Evolutionary conservation across 78 protist genomes (phyloP).

Genomic region (Cyanophora paradoxa): DNA sequence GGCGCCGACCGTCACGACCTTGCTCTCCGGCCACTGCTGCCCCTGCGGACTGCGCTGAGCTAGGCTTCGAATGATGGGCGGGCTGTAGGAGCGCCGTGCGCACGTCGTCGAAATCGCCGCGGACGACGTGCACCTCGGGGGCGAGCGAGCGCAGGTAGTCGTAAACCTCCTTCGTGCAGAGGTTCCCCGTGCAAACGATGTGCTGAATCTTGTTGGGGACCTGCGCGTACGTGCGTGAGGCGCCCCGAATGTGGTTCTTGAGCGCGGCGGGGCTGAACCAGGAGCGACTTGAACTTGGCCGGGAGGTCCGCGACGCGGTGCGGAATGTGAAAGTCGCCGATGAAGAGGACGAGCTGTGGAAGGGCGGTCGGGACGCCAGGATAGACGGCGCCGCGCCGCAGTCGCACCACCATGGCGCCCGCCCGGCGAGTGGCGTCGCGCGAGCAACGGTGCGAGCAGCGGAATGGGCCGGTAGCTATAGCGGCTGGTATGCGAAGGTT

Average conservation of each 20-base stretch:
- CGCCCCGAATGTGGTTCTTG: background rate
- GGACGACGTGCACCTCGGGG: conserved; percentile 76
- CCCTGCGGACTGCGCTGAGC: no score
- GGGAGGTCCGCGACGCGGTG: conserved; percentile 83
- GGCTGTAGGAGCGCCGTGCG: background rate
- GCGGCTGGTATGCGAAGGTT: no score
- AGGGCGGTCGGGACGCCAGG: no score
- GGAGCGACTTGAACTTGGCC: conserved; percentile 69
- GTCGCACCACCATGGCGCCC: no score
- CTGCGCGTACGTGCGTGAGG: conserved; percentile 12
- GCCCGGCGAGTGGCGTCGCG: no score
- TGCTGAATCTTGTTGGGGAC: conserved; percentile 93
- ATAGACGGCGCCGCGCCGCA: no score
- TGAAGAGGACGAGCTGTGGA: conserved; percentile 80
- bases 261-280: conserved; percentile 61
- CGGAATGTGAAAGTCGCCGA: conserved; percentile 99
- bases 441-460: no score
- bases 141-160: conserved; percentile 86
- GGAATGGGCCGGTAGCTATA: no score
- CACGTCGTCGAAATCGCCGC: conserved; percentile 23
- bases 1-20: conserved; percentile 79
- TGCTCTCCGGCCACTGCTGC: conserved; percentile 30
- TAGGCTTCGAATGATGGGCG: no score
- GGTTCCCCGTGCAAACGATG: conserved; percentile 95
- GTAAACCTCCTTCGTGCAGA: conserved; percentile 63